Evolutionary conservation across 1,139 yeast genomes (phyloP).

Genomic region (Groenewaldozyma sp.): DNA sequence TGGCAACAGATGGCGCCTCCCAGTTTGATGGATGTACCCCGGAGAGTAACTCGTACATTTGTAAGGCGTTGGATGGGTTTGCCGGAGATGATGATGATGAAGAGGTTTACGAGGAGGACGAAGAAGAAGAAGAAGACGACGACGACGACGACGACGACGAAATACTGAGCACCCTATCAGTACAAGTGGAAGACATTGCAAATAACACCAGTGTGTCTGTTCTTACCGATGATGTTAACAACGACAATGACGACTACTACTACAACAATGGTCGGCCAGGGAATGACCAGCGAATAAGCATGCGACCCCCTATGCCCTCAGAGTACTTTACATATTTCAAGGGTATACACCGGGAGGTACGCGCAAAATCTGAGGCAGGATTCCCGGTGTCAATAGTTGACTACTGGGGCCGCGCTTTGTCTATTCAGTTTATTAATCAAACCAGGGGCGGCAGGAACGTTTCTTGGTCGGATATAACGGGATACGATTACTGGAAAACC

Average conservation of each 20-base stretch:
- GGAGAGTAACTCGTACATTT: constrained; percentile 2
- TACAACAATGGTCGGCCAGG: too few relatives aligned
- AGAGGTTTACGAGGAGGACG: background rate
- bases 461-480: constrained; percentile 54
- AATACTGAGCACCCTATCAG: background rate
- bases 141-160: background rate
- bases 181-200: background rate
- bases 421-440: constrained; percentile 52
- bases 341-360: constrained; percentile 8
- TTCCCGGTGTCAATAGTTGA: constrained; percentile 63
- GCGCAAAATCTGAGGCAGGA: constrained; percentile 55
- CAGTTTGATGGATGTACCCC: background rate
- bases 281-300: background rate
- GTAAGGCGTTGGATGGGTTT: background rate
- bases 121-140: background rate
- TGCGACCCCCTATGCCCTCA: constrained; percentile 3
- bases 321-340: constrained; percentile 3
- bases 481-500: constrained; percentile 40
- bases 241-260: background rate
- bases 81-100: constrained; percentile 1
- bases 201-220: background rate
- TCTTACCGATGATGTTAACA: background rate
- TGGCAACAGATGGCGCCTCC: constrained; percentile 2
- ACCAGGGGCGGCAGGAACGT: constrained; percentile 50
- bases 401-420: constrained; percentile 75